Evolutionary conservation across 441 rosid species (phyloP).

Genomic region (Biscutella laevigata): DNA sequence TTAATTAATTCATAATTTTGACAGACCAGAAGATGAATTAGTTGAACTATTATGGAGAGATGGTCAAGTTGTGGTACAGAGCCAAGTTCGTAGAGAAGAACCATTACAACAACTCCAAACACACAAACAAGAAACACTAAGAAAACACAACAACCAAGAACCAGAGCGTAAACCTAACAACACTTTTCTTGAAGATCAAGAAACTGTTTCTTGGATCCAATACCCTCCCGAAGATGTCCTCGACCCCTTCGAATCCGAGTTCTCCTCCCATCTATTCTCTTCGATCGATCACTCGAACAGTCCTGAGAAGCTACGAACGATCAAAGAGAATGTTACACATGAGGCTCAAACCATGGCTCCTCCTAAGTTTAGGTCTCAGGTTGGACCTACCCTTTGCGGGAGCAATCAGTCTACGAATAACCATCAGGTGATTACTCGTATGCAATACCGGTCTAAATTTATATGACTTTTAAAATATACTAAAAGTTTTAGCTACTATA

Average conservation of each 20-base stretch:
- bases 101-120: constrained; percentile 28
- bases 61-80: constrained; percentile 59
- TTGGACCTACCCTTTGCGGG: constrained; percentile 49
- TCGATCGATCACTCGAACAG: background rate
- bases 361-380: constrained; percentile 38
- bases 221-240: constrained; percentile 43
- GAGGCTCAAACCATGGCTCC: constrained; percentile 42
- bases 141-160: constrained; percentile 23
- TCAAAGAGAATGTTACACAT: constrained; percentile 18
- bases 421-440: constrained; percentile 21
- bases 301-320: constrained; percentile 23
- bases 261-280: constrained; percentile 46
- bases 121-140: constrained; percentile 18
- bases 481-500: too few relatives aligned
- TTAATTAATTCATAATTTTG: background rate
- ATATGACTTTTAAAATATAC: too few relatives aligned
- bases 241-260: constrained; percentile 47
- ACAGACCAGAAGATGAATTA: constrained; percentile 49
- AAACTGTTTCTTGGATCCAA: constrained; percentile 55
- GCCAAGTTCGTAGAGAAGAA: constrained; percentile 49
- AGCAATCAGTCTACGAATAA: constrained; percentile 48
- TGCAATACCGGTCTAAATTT: too few relatives aligned
- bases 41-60: constrained; percentile 64
- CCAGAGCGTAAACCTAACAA: background rate
- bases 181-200: constrained; percentile 31